These are phyloP conservation scores for Fusarium sp. DNA, from an alignment of 2,329 filamentous ascomycete genomes.

Conservation along the genomic window DNA sequence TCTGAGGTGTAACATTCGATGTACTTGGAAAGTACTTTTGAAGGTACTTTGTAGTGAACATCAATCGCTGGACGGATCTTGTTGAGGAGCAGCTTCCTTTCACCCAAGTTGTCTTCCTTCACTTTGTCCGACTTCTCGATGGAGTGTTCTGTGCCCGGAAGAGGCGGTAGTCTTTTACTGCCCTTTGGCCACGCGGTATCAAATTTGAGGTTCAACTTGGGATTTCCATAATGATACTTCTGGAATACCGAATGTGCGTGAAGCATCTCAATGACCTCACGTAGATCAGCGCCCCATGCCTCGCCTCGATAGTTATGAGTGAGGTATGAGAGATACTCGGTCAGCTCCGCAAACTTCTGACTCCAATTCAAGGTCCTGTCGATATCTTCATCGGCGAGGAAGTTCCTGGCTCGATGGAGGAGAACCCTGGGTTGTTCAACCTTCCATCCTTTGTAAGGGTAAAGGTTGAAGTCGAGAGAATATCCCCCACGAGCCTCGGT, in stretches of 20 bases:
- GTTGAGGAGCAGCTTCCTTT: constrained; percentile 30
- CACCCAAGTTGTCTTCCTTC: constrained; percentile 11
- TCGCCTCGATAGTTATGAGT: constrained; percentile 35
- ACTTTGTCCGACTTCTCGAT: neutral
- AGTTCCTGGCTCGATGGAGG: constrained; percentile 53
- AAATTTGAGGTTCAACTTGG: constrained; percentile 45
- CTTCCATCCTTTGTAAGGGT: constrained; percentile 50
- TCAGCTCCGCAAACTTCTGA: constrained; percentile 50
- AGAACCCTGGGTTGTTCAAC: constrained; percentile 50
- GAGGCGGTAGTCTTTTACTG: constrained; percentile 46
- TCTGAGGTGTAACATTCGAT: constrained; percentile 25
- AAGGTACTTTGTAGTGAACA: constrained; percentile 41
- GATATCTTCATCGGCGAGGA: constrained; percentile 61
- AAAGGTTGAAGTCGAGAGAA: constrained; percentile 13
- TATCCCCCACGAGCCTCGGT: neutral
- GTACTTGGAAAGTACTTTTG: constrained; percentile 21
- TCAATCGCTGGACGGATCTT: constrained; percentile 33
- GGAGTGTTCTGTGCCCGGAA: constrained; percentile 25
- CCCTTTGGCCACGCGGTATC: constrained; percentile 23
- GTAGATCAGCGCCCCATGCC: constrained; percentile 47
- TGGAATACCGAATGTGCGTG: constrained; percentile 51
- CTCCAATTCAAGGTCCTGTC: constrained; percentile 56
- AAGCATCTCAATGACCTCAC: constrained; percentile 50
- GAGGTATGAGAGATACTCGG: constrained; percentile 54
- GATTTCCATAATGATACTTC: constrained; percentile 49